Conservation (phyloP, 805 yeast species). For the Peterozyma xylosa region DNA sequence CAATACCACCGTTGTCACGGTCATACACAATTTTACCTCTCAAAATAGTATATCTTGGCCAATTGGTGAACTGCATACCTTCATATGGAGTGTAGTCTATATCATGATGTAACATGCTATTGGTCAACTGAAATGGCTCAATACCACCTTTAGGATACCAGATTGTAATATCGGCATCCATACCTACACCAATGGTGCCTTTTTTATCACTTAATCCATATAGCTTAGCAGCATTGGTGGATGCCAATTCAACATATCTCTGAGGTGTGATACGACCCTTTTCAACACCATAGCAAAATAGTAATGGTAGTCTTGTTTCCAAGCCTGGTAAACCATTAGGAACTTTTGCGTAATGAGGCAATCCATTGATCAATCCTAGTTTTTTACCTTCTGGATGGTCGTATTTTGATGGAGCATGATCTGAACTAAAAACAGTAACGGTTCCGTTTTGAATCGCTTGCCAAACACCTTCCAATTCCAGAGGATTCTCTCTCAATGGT, state of each 20-base stretch:
- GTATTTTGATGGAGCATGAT: conserved; percentile 38
- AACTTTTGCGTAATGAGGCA: conserved; percentile 32
- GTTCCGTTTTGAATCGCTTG: conserved; percentile 37
- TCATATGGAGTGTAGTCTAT: conserved; percentile 33
- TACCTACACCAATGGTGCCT: conserved; percentile 36
- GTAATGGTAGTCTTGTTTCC: conserved; percentile 36
- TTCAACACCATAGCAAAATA: conserved; percentile 35
- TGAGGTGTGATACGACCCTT: conserved; percentile 31
- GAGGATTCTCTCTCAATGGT: conserved; percentile 32
- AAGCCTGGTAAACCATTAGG: conserved; percentile 46
- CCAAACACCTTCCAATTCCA: conserved; percentile 38
- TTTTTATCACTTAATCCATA: conserved; percentile 33
- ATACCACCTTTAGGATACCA: conserved; percentile 35
- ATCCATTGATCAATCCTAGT: conserved; percentile 29
- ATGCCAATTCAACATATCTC: conserved; percentile 35
- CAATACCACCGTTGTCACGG: conserved; percentile 16
- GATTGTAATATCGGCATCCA: conserved; percentile 39
- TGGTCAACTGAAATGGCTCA: conserved; percentile 18
- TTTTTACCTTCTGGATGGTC: conserved; percentile 35
- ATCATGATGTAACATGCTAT: conserved; percentile 25
- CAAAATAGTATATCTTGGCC: conserved; percentile 38
- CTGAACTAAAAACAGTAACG: conserved; percentile 35
- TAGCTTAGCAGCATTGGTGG: conserved; percentile 37
- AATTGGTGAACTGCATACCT: conserved; percentile 31
- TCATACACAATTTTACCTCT: conserved; percentile 29